A percentile compares a stretch with the other conserved stretches of the same genome.
These are phyloP conservation scores for Gonium pectorale DNA, from an alignment of 139 green algal genomes.

Conservation along the genomic window DNA sequence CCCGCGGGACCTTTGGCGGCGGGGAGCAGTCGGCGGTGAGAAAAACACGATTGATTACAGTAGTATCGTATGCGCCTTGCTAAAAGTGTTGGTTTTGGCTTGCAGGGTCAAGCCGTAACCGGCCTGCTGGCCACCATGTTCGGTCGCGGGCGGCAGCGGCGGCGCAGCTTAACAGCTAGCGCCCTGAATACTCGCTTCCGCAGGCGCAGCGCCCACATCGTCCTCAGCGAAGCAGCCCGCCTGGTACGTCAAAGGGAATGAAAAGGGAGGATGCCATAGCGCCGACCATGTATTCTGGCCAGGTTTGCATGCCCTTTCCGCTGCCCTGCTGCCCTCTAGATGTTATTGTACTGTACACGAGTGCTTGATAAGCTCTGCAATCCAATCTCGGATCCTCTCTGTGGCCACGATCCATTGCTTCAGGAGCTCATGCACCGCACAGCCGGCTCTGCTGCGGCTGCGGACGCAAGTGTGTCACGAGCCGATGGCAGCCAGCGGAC, in stretches of 20 bases:
- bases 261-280: too few species aligned
- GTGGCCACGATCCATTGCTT: neutral
- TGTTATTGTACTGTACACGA: too few species aligned
- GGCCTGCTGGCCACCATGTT: constrained; percentile 30
- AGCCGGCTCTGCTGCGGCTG: neutral
- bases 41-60: too few species aligned
- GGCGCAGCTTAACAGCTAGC: neutral
- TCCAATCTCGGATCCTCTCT: neutral
- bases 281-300: too few species aligned
- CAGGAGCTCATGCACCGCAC: constrained; percentile 31
- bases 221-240: constrained; percentile 9
- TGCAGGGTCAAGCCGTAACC: neutral
- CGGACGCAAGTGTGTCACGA: too few species aligned
- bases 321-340: too few species aligned
- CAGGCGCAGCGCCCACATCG: constrained; percentile 14
- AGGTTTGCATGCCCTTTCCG: too few species aligned
- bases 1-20: neutral
- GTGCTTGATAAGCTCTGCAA: too few species aligned
- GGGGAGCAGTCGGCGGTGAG: neutral
- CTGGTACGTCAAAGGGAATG: constrained; percentile 3
- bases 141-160: constrained; percentile 3
- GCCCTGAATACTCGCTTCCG: neutral
- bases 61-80: too few species aligned
- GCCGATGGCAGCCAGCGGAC: neutral
- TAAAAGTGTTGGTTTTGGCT: too few species aligned